Conservation (phyloP, 2,329 filamentous ascomycete genomes). For the Ramularia collo-cygni region DNA sequence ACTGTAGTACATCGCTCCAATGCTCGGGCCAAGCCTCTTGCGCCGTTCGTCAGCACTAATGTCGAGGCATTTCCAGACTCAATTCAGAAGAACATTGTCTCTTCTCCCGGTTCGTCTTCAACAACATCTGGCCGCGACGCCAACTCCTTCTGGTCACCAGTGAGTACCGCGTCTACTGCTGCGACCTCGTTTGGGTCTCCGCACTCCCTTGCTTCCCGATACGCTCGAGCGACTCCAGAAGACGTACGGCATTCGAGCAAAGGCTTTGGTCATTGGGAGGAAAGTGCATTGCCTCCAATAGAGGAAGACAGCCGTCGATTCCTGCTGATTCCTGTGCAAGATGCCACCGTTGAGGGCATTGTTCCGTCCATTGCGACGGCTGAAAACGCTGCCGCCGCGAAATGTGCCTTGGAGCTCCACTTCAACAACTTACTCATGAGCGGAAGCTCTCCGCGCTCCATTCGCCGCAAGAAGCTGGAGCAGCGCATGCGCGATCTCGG, state of each 20-base stretch:
- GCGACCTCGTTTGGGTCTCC: conserved; percentile 28
- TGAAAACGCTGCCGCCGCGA: conserved; percentile 72
- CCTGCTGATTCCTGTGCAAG: conserved; percentile 28
- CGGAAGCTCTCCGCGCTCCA: conserved; percentile 48
- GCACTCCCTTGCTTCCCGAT: conserved; percentile 17
- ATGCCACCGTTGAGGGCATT: conserved; percentile 15
- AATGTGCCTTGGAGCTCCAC: conserved; percentile 78
- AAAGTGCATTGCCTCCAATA: conserved; percentile 26
- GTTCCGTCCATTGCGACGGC: conserved; percentile 53
- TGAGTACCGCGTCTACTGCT: conserved; percentile 27
- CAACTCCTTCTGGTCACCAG: conserved; percentile 23
- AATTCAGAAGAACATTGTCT: conserved; percentile 7
- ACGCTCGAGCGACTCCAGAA: conserved; percentile 23
- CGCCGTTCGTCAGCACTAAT: conserved; percentile 21
- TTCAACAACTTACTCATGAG: conserved; percentile 63
- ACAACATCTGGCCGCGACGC: conserved; percentile 7
- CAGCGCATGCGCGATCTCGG: conserved; percentile 53
- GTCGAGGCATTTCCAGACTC: conserved; percentile 10
- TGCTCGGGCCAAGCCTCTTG: conserved; percentile 16
- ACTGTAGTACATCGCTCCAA: conserved; percentile 25
- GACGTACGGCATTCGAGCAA: conserved; percentile 22
- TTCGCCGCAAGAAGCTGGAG: conserved; percentile 58
- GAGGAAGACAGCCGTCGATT: conserved; percentile 26
- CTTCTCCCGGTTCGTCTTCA: conserved; percentile 16
- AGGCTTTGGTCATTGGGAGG: conserved; percentile 18